Evolutionary conservation across 345 rosid species (phyloP).

Genomic region (Isatis tinctoria): DNA sequence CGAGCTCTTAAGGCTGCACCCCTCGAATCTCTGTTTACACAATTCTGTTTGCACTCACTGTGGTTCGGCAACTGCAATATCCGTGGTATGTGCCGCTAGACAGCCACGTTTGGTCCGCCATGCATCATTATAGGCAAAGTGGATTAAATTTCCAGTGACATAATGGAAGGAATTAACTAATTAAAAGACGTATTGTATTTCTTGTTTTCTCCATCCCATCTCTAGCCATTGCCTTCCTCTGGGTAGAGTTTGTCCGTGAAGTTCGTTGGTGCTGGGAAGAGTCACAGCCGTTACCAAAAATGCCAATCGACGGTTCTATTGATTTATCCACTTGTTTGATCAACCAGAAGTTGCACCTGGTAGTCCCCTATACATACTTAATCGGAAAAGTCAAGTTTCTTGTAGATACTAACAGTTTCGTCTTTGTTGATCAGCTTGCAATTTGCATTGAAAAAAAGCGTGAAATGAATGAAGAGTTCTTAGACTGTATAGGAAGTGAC

Average conservation of each 20-base stretch:
- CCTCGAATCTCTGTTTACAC: slow-evolving; percentile 71
- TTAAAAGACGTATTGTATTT: background rate
- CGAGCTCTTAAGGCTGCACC: slow-evolving; percentile 89
- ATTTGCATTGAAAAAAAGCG: slow-evolving; percentile 89
- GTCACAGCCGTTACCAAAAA: slow-evolving; percentile 76
- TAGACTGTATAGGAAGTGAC: slow-evolving; percentile 73
- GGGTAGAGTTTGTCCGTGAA: slow-evolving; percentile 96
- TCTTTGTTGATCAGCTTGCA: slow-evolving; percentile 60
- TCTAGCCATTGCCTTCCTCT: slow-evolving; percentile 81
- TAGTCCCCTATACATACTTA: slow-evolving; percentile 31
- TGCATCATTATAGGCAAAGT: slow-evolving; percentile 3
- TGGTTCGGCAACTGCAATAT: slow-evolving; percentile 96
- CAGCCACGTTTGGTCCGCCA: slow-evolving; percentile 1
- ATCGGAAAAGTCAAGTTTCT: background rate
- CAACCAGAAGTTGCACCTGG: slow-evolving; percentile 93
- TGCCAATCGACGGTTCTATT: slow-evolving; percentile 56
- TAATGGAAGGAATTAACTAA: background rate
- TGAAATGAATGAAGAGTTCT: slow-evolving; percentile 75
- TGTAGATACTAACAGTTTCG: slow-evolving; percentile 19
- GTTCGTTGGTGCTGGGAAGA: slow-evolving; percentile 99
- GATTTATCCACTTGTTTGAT: slow-evolving; percentile 86
- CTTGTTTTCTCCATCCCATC: slow-evolving; percentile 15
- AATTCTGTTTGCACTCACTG: slow-evolving; percentile 75
- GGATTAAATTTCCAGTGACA: background rate
- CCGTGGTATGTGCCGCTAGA: slow-evolving; percentile 57